Conservation (phyloP, 2,329 filamentous ascomycete genomes). For the Ascochyta clinopodiicola region DNA sequence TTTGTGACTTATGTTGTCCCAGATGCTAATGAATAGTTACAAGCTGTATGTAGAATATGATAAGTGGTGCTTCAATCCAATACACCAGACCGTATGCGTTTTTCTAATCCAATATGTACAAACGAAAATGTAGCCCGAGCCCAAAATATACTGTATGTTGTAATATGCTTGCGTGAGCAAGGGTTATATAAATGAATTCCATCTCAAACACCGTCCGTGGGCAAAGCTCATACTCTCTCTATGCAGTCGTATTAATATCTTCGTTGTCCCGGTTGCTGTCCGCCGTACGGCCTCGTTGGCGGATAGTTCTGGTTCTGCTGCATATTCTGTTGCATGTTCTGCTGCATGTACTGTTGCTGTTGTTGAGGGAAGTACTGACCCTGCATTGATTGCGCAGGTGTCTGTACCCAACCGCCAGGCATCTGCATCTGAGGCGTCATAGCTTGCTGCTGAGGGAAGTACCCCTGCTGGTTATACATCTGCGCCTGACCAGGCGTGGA, state of each 20-base stretch:
- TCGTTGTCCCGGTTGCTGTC: conserved; percentile 35
- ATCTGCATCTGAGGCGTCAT: conserved; percentile 35
- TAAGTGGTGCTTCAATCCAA: conserved; percentile 6
- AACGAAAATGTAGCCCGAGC: background rate
- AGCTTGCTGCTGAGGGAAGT: conserved; percentile 35
- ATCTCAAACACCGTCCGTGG: background rate
- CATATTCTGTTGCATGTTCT: conserved; percentile 15
- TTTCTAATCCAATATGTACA: conserved; percentile 1
- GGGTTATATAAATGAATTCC: background rate
- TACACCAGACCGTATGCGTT: background rate
- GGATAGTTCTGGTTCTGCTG: conserved; percentile 27
- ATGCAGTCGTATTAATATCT: conserved; percentile 12
- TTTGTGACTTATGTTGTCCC: background rate
- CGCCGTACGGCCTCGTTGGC: conserved; percentile 40
- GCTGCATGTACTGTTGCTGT: conserved; percentile 6
- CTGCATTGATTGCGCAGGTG: conserved; percentile 35
- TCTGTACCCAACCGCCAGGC: conserved; percentile 38
- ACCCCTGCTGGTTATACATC: conserved; percentile 40
- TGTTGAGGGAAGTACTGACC: conserved; percentile 36
- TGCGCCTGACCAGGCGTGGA: conserved; percentile 37
- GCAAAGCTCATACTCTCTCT: conserved; percentile 1
- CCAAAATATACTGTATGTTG: conserved; percentile 12
- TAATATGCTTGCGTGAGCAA: conserved; percentile 5
- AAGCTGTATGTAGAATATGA: conserved; percentile 7
- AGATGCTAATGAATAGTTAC: background rate